These are phyloP conservation scores for Crithidia expoeki DNA, from an alignment of 208 protist genomes.

Conservation along the genomic window DNA sequence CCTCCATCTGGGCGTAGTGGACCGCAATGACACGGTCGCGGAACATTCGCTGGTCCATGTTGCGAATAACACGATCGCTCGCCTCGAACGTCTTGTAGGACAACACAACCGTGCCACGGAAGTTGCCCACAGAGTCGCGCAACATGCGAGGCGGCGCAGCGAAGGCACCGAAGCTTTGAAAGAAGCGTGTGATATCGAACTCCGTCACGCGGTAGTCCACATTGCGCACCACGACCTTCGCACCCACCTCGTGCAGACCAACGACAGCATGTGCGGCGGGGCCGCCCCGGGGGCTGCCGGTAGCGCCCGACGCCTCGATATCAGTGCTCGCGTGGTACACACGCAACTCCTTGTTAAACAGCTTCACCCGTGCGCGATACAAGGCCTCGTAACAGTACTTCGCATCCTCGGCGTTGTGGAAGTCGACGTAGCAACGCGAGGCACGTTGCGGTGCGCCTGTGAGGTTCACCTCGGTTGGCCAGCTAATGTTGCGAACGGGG, in stretches of 20 bases:
- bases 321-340: constrained; percentile 73
- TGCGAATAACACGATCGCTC: constrained; percentile 70
- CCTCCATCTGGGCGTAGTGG: constrained; percentile 81
- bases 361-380: constrained; percentile 56
- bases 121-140: constrained; percentile 76
- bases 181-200: constrained; percentile 82
- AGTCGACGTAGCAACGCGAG: constrained; percentile 83
- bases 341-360: constrained; percentile 75
- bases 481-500: constrained; percentile 68
- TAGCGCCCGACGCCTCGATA: constrained; percentile 36
- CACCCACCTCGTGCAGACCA: constrained; percentile 83
- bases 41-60: constrained; percentile 76
- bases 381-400: constrained; percentile 90
- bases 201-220: constrained; percentile 69
- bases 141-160: constrained; percentile 86
- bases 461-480: constrained; percentile 53
- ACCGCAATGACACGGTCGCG: constrained; percentile 72
- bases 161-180: constrained; percentile 80
- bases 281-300: constrained; percentile 11
- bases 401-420: constrained; percentile 74
- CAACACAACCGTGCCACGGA: constrained; percentile 72
- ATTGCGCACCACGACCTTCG: constrained; percentile 82
- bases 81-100: constrained; percentile 80
- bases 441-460: constrained; percentile 58
- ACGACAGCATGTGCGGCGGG: constrained; percentile 26